Conservation (phyloP, 1,139 yeast genomes). For the Zygoascus meyerae region DNA sequence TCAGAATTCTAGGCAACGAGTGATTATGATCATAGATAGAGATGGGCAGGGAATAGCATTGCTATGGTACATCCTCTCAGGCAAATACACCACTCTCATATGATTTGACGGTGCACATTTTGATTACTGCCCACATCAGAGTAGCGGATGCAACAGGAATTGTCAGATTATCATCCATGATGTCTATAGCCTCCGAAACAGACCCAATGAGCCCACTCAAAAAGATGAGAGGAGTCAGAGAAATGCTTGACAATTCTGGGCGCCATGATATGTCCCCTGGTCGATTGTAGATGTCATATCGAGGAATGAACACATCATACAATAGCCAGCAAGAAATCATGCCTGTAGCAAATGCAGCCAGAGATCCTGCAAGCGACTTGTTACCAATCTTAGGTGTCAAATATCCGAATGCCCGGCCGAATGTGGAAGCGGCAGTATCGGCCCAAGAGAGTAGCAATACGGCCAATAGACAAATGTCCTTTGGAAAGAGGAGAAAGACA, state of each 20-base stretch:
- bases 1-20: too few relatives aligned
- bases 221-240: constrained; percentile 45
- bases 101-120: constrained; percentile 12
- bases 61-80: too few relatives aligned
- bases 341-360: constrained; percentile 81
- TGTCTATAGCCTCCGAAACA: constrained; percentile 73
- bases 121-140: constrained; percentile 38
- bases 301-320: constrained; percentile 69
- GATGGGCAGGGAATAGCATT: too few relatives aligned
- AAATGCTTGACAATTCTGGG: constrained; percentile 52
- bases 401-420: constrained; percentile 80
- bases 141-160: constrained; percentile 80
- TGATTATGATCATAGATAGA: too few relatives aligned
- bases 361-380: constrained; percentile 83
- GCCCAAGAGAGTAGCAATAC: constrained; percentile 88
- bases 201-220: constrained; percentile 72
- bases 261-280: constrained; percentile 60
- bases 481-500: constrained; percentile 64
- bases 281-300: constrained; percentile 42
- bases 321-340: constrained; percentile 55
- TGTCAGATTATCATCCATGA: constrained; percentile 87
- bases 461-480: constrained; percentile 74
- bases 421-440: constrained; percentile 93
- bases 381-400: constrained; percentile 71
- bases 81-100: constrained; percentile 19